Base-by-base conservation (phyloP, 1,284 basidiomycete genomes). In the Schizophyllum commune region DNA sequence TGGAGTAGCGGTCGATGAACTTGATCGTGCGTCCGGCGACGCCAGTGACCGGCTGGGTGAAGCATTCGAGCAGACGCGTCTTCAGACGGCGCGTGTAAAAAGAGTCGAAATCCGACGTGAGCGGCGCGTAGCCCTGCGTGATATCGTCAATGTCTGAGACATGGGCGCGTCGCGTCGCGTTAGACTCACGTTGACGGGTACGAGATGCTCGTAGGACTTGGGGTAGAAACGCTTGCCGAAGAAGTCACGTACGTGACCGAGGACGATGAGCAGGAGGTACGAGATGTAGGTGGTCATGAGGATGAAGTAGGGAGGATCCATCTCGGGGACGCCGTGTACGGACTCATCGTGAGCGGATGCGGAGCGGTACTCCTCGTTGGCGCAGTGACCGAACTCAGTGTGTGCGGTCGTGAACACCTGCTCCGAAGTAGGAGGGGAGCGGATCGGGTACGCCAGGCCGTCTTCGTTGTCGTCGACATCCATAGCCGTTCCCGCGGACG, bases 51-150 rank as follows among this genome's bases (percentile, higher is more conserved):
- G 96, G 96, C 61, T 94, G 86, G 1, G 91, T 88, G 77, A 99
- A 99, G 72, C 95, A 97, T 74, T 98, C 94, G 70, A 98, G 96
- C 74, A 99, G 88, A 60, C 96, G 92, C 19, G 83, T 80, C 77
- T 98, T 99, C 67, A 99, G 83, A 11, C 96, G 88, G 64, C 96
- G 91, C 62, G 95, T 98, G 80, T 98, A 99, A 79, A 99, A 99
- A 33, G 96, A 98, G 76, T 99, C 97, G 69, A 98, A 99, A 74
- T 99, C 96, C 51, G 94, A 97, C 76, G 95, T 97, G 66, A 99
- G 83, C 13, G 97, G 92, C 2, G 96, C 97, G 71, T 98, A 97
- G 63, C 95, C 95, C 92, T 95, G 71, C 22, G 54, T 60, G 58
- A 56, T 55, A 59, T 32, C 19, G 54, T 39, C 9, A 54, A 56